These are phyloP conservation scores for Coemansia sp. DNA, from an alignment of 192 early-diverging fungal species.

Conservation along the genomic window DNA sequence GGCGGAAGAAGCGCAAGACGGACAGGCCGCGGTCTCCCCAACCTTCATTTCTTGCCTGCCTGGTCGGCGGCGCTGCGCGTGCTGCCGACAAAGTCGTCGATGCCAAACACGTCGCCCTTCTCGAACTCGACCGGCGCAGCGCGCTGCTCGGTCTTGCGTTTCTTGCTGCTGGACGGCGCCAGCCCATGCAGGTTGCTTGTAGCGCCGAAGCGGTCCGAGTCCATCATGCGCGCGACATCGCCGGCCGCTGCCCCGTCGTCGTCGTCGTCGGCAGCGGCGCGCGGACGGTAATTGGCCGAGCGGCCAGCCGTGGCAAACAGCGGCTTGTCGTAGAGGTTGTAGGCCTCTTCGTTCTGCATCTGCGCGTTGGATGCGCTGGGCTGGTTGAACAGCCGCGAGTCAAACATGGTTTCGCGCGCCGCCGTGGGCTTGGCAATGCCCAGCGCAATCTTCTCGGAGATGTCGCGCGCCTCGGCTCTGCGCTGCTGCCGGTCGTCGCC, in stretches of 20 bases:
- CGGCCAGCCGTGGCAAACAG: slow-evolving; percentile 70
- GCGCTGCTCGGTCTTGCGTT: slow-evolving; percentile 51
- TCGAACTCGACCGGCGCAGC: slow-evolving; percentile 94
- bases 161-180: slow-evolving; percentile 25
- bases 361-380: slow-evolving; percentile 79
- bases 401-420: slow-evolving; percentile 88
- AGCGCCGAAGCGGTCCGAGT: slow-evolving; percentile 63
- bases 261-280: slow-evolving; percentile 58
- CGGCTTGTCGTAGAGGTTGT: slow-evolving; percentile 95
- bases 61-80: slow-evolving; percentile 53
- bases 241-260: slow-evolving; percentile 43
- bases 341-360: slow-evolving; percentile 88
- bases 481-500: slow-evolving; percentile 68
- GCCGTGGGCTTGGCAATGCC: slow-evolving; percentile 90
- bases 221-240: slow-evolving; percentile 64
- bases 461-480: slow-evolving; percentile 81
- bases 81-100: slow-evolving; percentile 78
- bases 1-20: too few species aligned
- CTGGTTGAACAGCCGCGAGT: slow-evolving; percentile 94
- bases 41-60: background rate
- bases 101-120: slow-evolving; percentile 91
- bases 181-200: slow-evolving; percentile 17
- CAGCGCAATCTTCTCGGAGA: slow-evolving; percentile 97
- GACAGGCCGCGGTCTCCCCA: too few species aligned
- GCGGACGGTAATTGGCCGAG: slow-evolving; percentile 79